Conservation (phyloP, 768 basidiomycete species). For the Glaciozyma antarctica region DNA sequence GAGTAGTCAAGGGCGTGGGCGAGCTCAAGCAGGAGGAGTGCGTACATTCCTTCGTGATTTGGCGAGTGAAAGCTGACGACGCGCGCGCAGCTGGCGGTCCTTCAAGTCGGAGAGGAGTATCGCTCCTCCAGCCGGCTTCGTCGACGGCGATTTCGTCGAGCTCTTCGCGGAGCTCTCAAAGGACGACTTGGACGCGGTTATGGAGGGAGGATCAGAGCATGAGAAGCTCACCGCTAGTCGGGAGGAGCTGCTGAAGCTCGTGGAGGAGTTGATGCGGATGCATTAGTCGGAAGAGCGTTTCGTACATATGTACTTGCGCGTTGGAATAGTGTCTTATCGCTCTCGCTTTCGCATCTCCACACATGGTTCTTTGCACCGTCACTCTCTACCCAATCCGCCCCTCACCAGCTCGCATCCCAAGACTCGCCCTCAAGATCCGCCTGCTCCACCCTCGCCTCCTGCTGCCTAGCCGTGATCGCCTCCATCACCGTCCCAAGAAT, state of each 20-base stretch:
- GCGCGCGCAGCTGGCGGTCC: constrained; percentile 53
- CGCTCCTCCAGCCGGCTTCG: constrained; percentile 57
- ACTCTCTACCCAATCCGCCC: no score
- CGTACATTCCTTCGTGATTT: constrained; percentile 18
- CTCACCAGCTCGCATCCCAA: no score
- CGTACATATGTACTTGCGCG: no score
- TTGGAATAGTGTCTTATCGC: no score
- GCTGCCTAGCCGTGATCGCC: no score
- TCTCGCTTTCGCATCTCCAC: no score
- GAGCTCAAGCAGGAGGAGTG: constrained; percentile 57
- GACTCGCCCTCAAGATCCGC: no score
- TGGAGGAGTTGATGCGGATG: constrained; percentile 45
- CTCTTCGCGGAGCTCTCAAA: constrained; percentile 45
- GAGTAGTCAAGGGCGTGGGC: constrained; percentile 49
- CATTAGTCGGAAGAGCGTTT: neutral
- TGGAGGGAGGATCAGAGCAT: constrained; percentile 49
- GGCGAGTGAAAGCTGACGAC: neutral
- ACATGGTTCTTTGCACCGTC: no score
- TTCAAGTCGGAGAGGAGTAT: constrained; percentile 46
- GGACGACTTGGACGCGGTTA: constrained; percentile 46
- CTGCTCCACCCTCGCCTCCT: no score
- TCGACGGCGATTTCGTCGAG: constrained; percentile 82
- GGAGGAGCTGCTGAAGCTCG: constrained; percentile 42
- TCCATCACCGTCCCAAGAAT: no score
- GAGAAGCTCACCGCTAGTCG: constrained; percentile 50